Evolutionary conservation across 441 rosid species (phyloP).

Genomic region (Populus hybrid): DNA sequence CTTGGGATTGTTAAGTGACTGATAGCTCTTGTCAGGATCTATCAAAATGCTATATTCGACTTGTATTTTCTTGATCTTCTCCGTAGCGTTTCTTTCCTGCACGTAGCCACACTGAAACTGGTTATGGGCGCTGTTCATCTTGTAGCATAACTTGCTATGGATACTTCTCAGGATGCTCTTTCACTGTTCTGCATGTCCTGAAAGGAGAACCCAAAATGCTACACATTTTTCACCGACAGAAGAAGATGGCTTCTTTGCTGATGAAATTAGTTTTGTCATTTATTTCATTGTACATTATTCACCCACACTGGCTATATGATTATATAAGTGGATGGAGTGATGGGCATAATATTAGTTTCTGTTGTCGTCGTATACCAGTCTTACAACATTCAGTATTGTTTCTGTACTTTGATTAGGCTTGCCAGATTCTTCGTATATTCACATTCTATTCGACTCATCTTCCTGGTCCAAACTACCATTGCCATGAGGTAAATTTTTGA

Average conservation of each 20-base stretch:
- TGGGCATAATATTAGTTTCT: background rate
- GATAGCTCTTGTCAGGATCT: background rate
- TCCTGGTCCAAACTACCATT: conserved; percentile 98
- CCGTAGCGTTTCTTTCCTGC: background rate
- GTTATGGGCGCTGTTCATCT: background rate
- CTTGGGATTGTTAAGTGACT: background rate
- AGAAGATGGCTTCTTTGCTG: conserved; percentile 1
- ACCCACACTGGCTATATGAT: background rate
- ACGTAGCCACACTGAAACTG: background rate
- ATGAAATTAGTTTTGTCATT: background rate
- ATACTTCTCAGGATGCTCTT: background rate
- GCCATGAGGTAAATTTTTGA: conserved; percentile 64
- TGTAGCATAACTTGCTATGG: background rate
- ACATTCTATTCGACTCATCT: conserved; percentile 96
- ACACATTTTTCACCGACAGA: background rate
- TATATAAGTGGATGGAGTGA: background rate
- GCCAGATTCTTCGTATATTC: conserved; percentile 77
- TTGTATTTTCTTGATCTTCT: background rate
- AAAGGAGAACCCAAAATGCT: background rate
- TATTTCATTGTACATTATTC: background rate
- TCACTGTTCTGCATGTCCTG: background rate
- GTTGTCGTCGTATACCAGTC: background rate
- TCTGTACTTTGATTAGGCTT: conserved; percentile 44
- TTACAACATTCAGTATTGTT: background rate
- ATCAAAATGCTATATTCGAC: background rate